A percentile compares a stretch with the other conserved stretches of the same genome.
phyloP scores from a whole-genome alignment of 2,329 filamentous ascomycete genomes.

The Calonectria crousiana region DNA sequence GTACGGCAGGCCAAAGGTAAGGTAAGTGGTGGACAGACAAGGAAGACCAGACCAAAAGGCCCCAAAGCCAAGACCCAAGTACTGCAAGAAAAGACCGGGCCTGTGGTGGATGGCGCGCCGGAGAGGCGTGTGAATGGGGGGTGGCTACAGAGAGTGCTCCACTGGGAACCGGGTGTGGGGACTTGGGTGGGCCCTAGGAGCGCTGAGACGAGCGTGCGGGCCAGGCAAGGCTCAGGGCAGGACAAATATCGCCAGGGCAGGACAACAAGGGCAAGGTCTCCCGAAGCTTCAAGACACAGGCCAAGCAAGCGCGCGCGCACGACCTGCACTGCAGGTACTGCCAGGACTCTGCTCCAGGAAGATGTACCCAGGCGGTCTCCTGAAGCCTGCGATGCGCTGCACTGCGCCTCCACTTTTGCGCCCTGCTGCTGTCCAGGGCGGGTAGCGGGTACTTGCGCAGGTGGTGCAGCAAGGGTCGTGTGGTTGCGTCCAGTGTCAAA shows the following conservation, averaged over 20 bases:
- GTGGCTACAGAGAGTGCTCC: background rate
- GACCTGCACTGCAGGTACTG: slow-evolving; percentile 8
- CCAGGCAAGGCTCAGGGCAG: slow-evolving; percentile 29
- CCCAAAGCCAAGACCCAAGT: slow-evolving; percentile 24
- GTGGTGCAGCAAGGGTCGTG: slow-evolving; percentile 39
- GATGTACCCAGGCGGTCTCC: background rate
- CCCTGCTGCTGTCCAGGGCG: background rate
- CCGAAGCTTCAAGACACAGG: slow-evolving; percentile 13
- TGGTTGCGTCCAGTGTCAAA: slow-evolving; percentile 5
- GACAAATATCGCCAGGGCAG: slow-evolving; percentile 25
- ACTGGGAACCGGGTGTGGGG: slow-evolving; percentile 11
- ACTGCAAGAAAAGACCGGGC: slow-evolving; percentile 25
- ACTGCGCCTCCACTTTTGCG: slow-evolving; percentile 18
- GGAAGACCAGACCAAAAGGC: slow-evolving; percentile 28
- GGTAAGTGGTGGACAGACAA: slow-evolving; percentile 34
- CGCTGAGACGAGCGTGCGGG: slow-evolving; percentile 39
- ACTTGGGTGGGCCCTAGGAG: slow-evolving; percentile 22
- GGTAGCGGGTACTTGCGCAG: slow-evolving; percentile 26
- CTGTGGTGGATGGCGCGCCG: slow-evolving; percentile 14
- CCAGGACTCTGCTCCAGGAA: slow-evolving; percentile 2
- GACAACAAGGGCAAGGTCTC: slow-evolving; percentile 17
- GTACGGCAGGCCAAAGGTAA: slow-evolving; percentile 27
- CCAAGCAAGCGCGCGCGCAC: slow-evolving; percentile 12
- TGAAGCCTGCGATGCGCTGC: background rate
- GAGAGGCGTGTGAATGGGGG: slow-evolving; percentile 29